phyloP scores from a whole-genome alignment of 2,329 filamentous ascomycete species.

The Fusarium graminum region DNA sequence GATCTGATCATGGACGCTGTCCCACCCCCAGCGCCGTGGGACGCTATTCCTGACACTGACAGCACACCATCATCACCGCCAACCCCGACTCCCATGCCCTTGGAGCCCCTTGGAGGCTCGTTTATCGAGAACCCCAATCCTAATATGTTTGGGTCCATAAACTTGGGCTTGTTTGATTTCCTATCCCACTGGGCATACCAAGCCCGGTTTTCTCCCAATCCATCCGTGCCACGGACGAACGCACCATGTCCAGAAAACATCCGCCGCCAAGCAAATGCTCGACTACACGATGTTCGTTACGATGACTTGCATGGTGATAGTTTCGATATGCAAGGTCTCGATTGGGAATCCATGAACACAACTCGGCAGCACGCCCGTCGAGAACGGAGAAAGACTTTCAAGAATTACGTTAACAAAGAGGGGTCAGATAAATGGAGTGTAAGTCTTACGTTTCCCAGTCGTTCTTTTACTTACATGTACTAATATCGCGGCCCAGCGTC shows the following conservation, averaged over 20 bases:
- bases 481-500: constrained; percentile 32
- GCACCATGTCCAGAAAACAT: constrained; percentile 52
- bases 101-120: constrained; percentile 30
- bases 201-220: constrained; percentile 38
- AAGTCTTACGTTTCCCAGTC: constrained; percentile 49
- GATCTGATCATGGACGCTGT: constrained; percentile 36
- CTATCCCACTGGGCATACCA: constrained; percentile 63
- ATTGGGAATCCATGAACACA: constrained; percentile 68
- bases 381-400: constrained; percentile 63
- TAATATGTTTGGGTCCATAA: constrained; percentile 61
- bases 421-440: constrained; percentile 64
- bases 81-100: constrained; percentile 1
- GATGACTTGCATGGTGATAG: constrained; percentile 66
- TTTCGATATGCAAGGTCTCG: constrained; percentile 70
- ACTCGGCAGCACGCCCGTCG: constrained; percentile 63
- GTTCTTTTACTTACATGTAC: constrained; percentile 1
- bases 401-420: constrained; percentile 68
- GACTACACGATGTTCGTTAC: constrained; percentile 52
- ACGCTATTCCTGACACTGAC: not conserved
- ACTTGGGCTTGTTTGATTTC: constrained; percentile 64
- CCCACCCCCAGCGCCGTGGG: constrained; percentile 38
- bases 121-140: constrained; percentile 53
- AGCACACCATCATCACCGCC: constrained; percentile 4
- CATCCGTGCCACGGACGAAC: constrained; percentile 44
- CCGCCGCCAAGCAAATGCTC: constrained; percentile 47